Evolutionary conservation across 2,329 filamentous ascomycete genomes (phyloP).

Genomic region (Fusarium poae): DNA sequence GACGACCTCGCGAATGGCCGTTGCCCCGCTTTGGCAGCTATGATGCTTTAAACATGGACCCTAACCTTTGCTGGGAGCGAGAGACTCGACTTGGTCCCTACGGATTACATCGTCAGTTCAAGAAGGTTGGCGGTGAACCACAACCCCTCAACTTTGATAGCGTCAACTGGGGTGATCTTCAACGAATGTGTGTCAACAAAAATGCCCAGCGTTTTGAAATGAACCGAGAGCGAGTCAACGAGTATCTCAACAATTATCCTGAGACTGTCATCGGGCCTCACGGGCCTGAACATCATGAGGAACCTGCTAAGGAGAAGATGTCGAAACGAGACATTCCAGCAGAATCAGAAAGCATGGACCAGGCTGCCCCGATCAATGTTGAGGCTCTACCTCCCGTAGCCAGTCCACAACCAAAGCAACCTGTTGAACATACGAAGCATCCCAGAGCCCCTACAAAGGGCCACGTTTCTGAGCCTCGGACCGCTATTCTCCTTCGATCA

Average conservation of each 20-base stretch:
- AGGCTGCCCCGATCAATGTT: neutral
- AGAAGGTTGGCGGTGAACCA: constrained; percentile 57
- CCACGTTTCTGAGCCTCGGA: constrained; percentile 64
- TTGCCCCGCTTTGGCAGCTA: constrained; percentile 73
- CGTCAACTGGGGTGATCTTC: constrained; percentile 78
- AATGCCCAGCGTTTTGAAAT: constrained; percentile 75
- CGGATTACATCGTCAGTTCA: constrained; percentile 64
- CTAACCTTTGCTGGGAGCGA: constrained; percentile 75
- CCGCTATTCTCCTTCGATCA: constrained; percentile 80
- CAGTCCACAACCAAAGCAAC: constrained; percentile 10
- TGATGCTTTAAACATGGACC: constrained; percentile 70
- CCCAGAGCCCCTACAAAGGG: constrained; percentile 32
- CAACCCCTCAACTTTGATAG: constrained; percentile 69
- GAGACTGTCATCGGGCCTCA: constrained; percentile 47
- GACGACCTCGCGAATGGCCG: constrained; percentile 70
- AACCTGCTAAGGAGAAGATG: constrained; percentile 20
- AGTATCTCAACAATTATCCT: constrained; percentile 59
- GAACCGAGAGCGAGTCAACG: constrained; percentile 57
- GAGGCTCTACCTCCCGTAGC: neutral
- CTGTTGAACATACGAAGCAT: constrained; percentile 17
- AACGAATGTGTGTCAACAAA: constrained; percentile 72
- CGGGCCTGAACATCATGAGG: constrained; percentile 16
- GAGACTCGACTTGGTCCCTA: constrained; percentile 78
- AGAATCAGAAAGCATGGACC: constrained; percentile 7
- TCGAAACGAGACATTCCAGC: constrained; percentile 22